Conservation (phyloP, 148 eudicot genomes). For the Talinum fruticosum region DNA sequence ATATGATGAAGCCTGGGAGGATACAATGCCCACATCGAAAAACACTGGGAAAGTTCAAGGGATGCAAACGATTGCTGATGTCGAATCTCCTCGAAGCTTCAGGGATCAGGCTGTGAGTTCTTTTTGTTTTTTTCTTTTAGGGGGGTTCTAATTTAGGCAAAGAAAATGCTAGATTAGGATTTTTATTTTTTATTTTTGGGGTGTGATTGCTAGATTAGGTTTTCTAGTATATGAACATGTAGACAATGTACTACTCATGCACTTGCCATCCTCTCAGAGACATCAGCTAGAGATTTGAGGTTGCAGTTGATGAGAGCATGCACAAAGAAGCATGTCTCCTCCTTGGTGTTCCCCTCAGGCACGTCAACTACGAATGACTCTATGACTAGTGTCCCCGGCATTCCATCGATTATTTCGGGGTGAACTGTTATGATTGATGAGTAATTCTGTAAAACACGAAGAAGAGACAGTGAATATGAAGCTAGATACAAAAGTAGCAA, state of each 20-base stretch:
- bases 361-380: constrained; percentile 79
- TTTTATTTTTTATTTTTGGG: background rate
- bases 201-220: background rate
- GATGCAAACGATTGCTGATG: background rate
- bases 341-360: constrained; percentile 65
- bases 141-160: background rate
- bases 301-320: constrained; percentile 64
- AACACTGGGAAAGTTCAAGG: background rate
- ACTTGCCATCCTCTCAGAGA: constrained; percentile 66
- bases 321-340: constrained; percentile 68
- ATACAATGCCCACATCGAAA: constrained; percentile 20
- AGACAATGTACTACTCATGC: constrained; percentile 16
- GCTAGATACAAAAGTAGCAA: background rate
- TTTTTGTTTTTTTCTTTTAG: background rate
- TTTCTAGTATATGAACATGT: background rate
- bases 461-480: constrained; percentile 5
- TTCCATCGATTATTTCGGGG: constrained; percentile 59
- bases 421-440: constrained; percentile 66
- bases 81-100: constrained; percentile 39
- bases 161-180: background rate
- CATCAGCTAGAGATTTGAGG: constrained; percentile 67
- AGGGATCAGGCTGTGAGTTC: background rate
- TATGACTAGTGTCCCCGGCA: constrained; percentile 55
- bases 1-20: constrained; percentile 35
- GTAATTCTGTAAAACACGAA: constrained; percentile 54